Conservation (phyloP, 2,329 filamentous ascomycete species). For the Lithohypha guttulata region DNA sequence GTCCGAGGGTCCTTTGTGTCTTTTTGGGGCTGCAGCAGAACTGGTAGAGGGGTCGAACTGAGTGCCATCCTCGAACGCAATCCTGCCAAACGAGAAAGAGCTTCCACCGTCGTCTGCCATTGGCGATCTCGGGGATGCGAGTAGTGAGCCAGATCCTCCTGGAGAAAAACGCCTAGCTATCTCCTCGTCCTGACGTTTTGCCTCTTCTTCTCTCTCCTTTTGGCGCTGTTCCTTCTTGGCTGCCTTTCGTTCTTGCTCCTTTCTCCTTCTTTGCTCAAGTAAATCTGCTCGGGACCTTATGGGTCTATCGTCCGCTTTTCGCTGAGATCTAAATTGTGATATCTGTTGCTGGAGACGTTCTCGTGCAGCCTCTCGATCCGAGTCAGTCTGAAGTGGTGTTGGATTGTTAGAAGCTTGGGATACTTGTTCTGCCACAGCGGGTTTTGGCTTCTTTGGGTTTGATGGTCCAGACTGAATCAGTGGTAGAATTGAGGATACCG, state of each 20-base stretch:
- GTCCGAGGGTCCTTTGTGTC: conserved; percentile 71
- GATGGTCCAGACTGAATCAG: conserved; percentile 9
- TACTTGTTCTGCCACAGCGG: too few relatives aligned
- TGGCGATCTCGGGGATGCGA: conserved; percentile 44
- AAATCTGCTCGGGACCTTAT: conserved; percentile 83
- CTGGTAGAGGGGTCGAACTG: conserved; percentile 61
- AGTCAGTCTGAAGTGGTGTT: conserved; percentile 60
- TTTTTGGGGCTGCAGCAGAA: conserved; percentile 44
- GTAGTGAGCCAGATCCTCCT: conserved; percentile 48
- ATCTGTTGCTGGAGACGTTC: conserved; percentile 73
- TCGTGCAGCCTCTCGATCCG: conserved; percentile 40
- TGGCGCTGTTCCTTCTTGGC: conserved; percentile 78
- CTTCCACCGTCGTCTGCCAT: conserved; percentile 25
- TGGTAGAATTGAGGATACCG: conserved; percentile 55
- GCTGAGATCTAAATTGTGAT: conserved; percentile 68
- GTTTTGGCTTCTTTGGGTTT: conserved; percentile 6
- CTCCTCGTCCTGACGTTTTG: conserved; percentile 47
- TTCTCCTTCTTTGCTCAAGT: conserved; percentile 76
- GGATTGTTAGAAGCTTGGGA: too few relatives aligned
- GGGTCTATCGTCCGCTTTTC: conserved; percentile 78
- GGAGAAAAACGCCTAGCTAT: conserved; percentile 45
- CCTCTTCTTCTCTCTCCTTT: conserved; percentile 70
- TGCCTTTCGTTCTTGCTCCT: conserved; percentile 74
- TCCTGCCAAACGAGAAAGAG: conserved; percentile 76
- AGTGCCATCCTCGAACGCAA: conserved; percentile 82